These are phyloP conservation scores for Phytophthora citrophthora DNA, from an alignment of 352 stramenopile species.

Conservation along the genomic window DNA sequence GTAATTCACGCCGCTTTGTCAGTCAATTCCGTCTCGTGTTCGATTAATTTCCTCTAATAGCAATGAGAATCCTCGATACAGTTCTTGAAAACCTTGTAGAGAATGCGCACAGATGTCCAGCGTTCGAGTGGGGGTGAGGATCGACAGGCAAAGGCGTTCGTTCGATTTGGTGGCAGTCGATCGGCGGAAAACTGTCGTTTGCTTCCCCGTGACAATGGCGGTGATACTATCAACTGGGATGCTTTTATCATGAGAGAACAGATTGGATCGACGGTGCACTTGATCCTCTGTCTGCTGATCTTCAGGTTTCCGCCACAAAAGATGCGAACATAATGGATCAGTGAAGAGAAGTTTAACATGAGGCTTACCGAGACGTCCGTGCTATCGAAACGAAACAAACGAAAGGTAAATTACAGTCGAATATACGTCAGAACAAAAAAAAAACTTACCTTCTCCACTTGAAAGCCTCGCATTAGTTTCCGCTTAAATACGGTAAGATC, in stretches of 20 bases:
- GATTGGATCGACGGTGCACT: slow-evolving; percentile 6
- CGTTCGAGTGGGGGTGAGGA: slow-evolving; percentile 44
- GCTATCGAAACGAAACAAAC: slow-evolving; percentile 21
- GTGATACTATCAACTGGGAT: slow-evolving; percentile 41
- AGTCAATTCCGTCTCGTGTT: slow-evolving; percentile 24
- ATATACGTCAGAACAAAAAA: not conserved
- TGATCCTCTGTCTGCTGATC: slow-evolving; percentile 18
- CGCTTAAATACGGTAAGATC: slow-evolving; percentile 45
- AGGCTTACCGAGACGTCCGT: slow-evolving; percentile 44
- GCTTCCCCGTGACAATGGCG: slow-evolving; percentile 43
- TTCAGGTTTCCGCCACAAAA: slow-evolving; percentile 51
- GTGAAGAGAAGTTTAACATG: slow-evolving; percentile 48
- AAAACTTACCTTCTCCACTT: slow-evolving; percentile 52
- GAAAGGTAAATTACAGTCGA: slow-evolving; percentile 1
- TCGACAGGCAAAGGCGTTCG: slow-evolving; percentile 41
- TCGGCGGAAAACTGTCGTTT: slow-evolving; percentile 48
- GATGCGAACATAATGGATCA: slow-evolving; percentile 35
- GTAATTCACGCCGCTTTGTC: not conserved
- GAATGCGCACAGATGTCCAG: slow-evolving; percentile 51
- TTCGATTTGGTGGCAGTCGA: slow-evolving; percentile 29
- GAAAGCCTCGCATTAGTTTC: slow-evolving; percentile 43
- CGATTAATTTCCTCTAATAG: slow-evolving; percentile 34
- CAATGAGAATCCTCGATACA: slow-evolving; percentile 38
- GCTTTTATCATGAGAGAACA: slow-evolving; percentile 42
- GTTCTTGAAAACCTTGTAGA: slow-evolving; percentile 38